Conservation (phyloP, 129 eudicot species). For the Arctium lappa region DNA sequence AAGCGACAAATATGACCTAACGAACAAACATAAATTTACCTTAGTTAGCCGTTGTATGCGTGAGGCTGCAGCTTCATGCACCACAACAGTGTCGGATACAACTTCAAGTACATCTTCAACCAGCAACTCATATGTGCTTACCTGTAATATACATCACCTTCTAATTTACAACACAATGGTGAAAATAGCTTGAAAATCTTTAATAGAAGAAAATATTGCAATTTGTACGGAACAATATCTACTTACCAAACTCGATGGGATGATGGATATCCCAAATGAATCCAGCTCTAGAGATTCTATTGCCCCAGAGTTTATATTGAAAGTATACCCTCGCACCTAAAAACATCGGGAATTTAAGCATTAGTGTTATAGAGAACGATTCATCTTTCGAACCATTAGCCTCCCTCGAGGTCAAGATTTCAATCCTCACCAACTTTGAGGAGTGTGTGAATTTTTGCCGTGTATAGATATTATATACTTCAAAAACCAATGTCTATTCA, state of each 20-base stretch:
- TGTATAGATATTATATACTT: too few relatives aligned
- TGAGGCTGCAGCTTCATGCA: conserved; percentile 73
- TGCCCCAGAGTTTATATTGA: conserved; percentile 66
- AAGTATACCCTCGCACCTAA: conserved; percentile 82
- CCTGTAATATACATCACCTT: conserved; percentile 38
- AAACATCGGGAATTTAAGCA: conserved; percentile 6
- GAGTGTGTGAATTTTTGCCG: too few relatives aligned
- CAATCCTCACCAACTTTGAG: too few relatives aligned
- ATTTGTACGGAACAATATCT: neutral
- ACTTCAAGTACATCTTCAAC: conserved; percentile 78
- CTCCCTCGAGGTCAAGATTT: too few relatives aligned
- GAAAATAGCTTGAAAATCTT: neutral
- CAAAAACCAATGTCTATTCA: too few relatives aligned
- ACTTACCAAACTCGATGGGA: conserved; percentile 87
- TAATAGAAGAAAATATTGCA: neutral
- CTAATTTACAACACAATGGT: neutral
- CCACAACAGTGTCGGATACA: conserved; percentile 57
- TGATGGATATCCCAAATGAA: conserved; percentile 77
- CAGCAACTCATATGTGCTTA: conserved; percentile 67
- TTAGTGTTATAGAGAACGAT: neutral
- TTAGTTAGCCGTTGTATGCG: conserved; percentile 71
- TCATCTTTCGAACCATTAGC: neutral
- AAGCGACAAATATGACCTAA: neutral
- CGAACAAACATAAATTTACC: conserved; percentile 33
- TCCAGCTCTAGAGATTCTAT: conserved; percentile 84